These are phyloP conservation scores for Ogataea neopini DNA, from an alignment of 805 yeast genomes.

Conservation along the genomic window DNA sequence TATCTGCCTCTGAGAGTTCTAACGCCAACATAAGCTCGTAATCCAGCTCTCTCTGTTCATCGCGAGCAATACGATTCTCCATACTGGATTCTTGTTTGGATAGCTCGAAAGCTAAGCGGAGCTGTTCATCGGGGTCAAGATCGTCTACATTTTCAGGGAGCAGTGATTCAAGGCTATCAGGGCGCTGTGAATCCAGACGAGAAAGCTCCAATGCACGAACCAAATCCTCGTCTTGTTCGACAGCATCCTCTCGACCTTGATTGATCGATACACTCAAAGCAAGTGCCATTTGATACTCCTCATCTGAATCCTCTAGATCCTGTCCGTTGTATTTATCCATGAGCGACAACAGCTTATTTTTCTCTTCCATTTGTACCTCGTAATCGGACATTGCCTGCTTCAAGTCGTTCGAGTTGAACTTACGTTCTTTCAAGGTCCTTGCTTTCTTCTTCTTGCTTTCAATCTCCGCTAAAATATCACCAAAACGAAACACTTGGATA, in stretches of 20 bases:
- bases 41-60: slow-evolving; percentile 10
- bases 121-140: slow-evolving; percentile 12
- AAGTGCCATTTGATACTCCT: slow-evolving; percentile 43
- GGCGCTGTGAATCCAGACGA: slow-evolving; percentile 10
- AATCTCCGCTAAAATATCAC: slow-evolving; percentile 33
- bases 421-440: slow-evolving; percentile 25
- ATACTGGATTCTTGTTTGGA: slow-evolving; percentile 19
- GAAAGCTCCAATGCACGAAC: slow-evolving; percentile 23
- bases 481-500: slow-evolving; percentile 50
- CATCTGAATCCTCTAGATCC: slow-evolving; percentile 39
- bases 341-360: slow-evolving; percentile 25
- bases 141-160: not conserved
- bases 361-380: slow-evolving; percentile 28
- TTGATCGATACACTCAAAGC: slow-evolving; percentile 39
- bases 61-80: slow-evolving; percentile 2
- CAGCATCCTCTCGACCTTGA: slow-evolving; percentile 9
- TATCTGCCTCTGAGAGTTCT: slow-evolving; percentile 17
- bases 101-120: slow-evolving; percentile 26
- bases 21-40: slow-evolving; percentile 19
- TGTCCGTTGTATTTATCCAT: slow-evolving; percentile 50
- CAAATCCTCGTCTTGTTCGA: slow-evolving; percentile 36
- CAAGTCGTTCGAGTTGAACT: slow-evolving; percentile 33
- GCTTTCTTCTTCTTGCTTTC: slow-evolving; percentile 19
- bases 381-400: slow-evolving; percentile 37
- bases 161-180: no score